Conservation (phyloP, 495 filamentous ascomycete species). For the Lepraria neglecta region DNA sequence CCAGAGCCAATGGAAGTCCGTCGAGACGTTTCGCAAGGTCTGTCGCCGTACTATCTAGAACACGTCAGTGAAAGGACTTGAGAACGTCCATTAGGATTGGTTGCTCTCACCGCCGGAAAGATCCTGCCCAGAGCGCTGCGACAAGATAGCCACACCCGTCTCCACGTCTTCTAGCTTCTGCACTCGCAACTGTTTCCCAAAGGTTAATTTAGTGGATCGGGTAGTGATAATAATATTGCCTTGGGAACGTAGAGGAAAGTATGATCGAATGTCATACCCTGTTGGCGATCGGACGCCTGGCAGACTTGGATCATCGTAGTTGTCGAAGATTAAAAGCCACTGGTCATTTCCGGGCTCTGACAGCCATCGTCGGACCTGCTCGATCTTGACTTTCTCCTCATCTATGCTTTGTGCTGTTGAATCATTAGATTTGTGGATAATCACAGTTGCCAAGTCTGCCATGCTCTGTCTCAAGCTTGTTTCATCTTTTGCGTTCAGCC, state of each 20-base stretch:
- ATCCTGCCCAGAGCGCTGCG: too few species aligned
- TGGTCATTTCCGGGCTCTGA: conserved; percentile 26
- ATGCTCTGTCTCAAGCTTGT: conserved; percentile 13
- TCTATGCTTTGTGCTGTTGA: neutral
- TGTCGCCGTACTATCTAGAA: conserved; percentile 4
- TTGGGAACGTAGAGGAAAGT: conserved; percentile 33
- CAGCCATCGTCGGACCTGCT: conserved; percentile 36
- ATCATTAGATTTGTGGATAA: neutral
- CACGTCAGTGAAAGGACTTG: too few species aligned
- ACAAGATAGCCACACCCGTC: too few species aligned
- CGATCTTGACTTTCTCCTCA: conserved; percentile 29
- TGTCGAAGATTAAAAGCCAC: conserved; percentile 34
- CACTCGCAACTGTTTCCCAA: conserved; percentile 32
- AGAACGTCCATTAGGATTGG: too few species aligned
- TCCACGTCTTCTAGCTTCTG: too few species aligned
- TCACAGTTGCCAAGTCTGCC: neutral
- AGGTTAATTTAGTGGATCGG: conserved; percentile 30
- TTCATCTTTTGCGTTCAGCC: conserved; percentile 17
- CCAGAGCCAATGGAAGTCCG: conserved; percentile 31
- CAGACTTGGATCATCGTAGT: conserved; percentile 31
- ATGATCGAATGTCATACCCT: conserved; percentile 34
- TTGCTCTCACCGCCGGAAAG: conserved; percentile 19
- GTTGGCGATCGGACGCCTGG: conserved; percentile 23
- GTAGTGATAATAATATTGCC: conserved; percentile 41
- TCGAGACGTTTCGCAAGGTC: conserved; percentile 22